Base-by-base conservation (phyloP, 78 protist species). In the Dictyostelium capitatum region DNA sequence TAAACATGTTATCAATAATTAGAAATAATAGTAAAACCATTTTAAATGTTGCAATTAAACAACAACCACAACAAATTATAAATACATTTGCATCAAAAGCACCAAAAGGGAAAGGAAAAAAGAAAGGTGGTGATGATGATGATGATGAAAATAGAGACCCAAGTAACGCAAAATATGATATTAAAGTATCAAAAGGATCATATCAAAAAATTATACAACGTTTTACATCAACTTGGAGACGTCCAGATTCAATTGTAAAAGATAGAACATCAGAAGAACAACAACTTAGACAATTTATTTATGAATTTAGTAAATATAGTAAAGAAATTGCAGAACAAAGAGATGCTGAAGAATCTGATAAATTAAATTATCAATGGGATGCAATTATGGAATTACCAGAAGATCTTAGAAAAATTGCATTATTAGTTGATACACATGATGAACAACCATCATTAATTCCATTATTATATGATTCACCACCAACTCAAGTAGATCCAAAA, bases 321-420 rank as follows among this genome's bases (percentile, higher is more conserved):
- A 14, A 73, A 20, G 51, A 85, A 12, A 50, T 75, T 30, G 28
- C 4, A 9, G 3, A 46, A 4, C 43, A 20, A 32, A 28, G 79
- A 30, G 92, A 85, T 62, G 25, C 32, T 8, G 92, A 85, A 77
- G 82, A 73, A 50, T 17, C 2, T 9, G 75, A 59, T 3, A 75
- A 73, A 28, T 32, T 75, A 37, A 20, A 75, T 30, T 48, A 43
- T 25, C 92, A 85, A 85, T 85, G 82, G 82, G 92, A 85, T 74
- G 92, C 92, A 9, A 17, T 85, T 48, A 69, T 79, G 37, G 92
- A 85, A 47, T 30, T 85, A 57, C 92, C 92, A 62, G 92, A 85
- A 25, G 92, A 85, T 85, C 64, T 85, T 14, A 85, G 92, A 77
- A 73, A 75, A 28, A 75, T 48, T 48, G 92, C 92, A 48, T 20